Evolutionary conservation across 1,284 basidiomycete species (phyloP).

Genomic region (Trichosporon asahii): DNA sequence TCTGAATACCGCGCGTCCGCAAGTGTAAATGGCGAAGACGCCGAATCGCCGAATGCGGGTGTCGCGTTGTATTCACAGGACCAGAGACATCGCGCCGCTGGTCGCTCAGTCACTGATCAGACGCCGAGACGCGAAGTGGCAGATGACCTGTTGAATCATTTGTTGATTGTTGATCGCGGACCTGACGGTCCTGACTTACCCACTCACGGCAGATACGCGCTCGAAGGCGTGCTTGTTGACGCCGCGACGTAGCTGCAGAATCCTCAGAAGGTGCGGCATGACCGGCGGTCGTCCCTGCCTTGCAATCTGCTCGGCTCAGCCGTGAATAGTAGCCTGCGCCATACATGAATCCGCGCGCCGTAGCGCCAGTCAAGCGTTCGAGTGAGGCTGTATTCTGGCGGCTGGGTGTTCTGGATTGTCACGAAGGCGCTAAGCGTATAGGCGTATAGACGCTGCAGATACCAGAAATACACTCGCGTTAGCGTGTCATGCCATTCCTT

Average conservation of each 20-base stretch:
- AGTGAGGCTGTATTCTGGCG: not conserved
- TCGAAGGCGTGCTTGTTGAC: not conserved
- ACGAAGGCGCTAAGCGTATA: not conserved
- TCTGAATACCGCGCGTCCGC: not conserved
- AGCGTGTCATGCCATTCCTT: not conserved
- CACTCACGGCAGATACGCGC: not conserved
- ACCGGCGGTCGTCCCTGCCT: not conserved
- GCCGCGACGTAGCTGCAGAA: not conserved
- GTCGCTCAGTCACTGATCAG: not conserved
- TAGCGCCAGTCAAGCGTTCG: not conserved
- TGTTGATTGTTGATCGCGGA: not conserved
- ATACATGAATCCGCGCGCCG: not conserved
- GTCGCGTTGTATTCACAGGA: not conserved
- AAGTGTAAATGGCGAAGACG: not conserved
- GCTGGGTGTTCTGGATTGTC: not conserved
- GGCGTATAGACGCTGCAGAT: not conserved
- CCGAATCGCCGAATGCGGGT: not conserved
- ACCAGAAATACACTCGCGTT: not conserved
- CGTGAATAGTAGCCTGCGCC: not conserved
- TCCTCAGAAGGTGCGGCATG: not conserved
- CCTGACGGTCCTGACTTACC: not conserved
- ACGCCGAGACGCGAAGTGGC: not conserved
- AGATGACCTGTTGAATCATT: not conserved
- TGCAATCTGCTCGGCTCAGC: not conserved
- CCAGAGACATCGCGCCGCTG: not conserved